These are phyloP conservation scores for Suhomyces bribrorum DNA, from an alignment of 1,139 yeast genomes.

Conservation along the genomic window DNA sequence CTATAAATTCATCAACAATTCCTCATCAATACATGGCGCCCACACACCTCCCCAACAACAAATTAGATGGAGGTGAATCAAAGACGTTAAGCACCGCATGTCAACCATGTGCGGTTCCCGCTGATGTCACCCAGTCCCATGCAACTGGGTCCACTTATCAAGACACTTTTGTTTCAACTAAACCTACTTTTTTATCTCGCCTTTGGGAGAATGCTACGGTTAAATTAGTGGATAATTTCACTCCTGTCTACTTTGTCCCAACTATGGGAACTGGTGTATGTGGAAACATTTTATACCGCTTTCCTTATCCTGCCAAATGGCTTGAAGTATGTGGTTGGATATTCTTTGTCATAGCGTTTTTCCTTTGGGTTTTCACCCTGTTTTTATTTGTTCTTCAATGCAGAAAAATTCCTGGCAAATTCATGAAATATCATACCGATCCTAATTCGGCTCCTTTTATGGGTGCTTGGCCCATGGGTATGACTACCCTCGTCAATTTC, in stretches of 20 bases:
- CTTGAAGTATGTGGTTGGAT: constrained; percentile 56
- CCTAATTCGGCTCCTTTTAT: constrained; percentile 57
- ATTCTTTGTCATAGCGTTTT: constrained; percentile 53
- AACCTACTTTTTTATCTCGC: background rate
- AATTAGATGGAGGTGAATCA: constrained; percentile 1
- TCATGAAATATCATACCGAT: constrained; percentile 40
- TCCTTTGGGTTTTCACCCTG: constrained; percentile 46
- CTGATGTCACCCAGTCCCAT: background rate
- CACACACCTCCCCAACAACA: background rate
- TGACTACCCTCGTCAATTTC: constrained; percentile 62
- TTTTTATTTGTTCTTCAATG: constrained; percentile 40
- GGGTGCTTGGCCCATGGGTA: constrained; percentile 83
- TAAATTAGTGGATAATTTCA: constrained; percentile 33
- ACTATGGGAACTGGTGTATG: constrained; percentile 88
- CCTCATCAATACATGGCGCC: constrained; percentile 1
- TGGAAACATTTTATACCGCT: constrained; percentile 56
- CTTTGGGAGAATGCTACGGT: constrained; percentile 6
- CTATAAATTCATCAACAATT: constrained; percentile 1
- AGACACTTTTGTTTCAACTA: background rate
- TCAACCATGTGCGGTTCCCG: constrained; percentile 2
- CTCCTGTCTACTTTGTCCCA: constrained; percentile 66
- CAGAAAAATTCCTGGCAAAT: constrained; percentile 34
- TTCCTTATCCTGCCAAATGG: constrained; percentile 69
- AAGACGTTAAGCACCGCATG: constrained; percentile 2
- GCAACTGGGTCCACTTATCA: background rate